Conservation (phyloP, 768 basidiomycete genomes). For the Leucocoprinus sp. region DNA sequence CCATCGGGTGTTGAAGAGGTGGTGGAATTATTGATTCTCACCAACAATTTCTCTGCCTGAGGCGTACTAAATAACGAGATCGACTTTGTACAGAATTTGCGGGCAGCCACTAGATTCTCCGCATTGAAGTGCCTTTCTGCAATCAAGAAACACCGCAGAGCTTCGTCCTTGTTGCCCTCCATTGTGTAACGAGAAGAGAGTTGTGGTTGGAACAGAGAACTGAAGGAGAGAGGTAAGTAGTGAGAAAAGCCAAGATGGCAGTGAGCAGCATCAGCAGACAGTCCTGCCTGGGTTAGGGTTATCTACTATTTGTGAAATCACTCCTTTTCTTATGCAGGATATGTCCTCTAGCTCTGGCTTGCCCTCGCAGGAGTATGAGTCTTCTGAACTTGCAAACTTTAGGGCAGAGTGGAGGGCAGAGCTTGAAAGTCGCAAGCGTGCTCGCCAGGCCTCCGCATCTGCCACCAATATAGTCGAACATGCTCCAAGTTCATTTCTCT, state of each 20-base stretch:
- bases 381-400: slow-evolving; percentile 59
- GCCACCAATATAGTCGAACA: slow-evolving; percentile 7
- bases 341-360: slow-evolving; percentile 1
- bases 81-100: slow-evolving; percentile 87
- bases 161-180: slow-evolving; percentile 91
- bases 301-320: neutral
- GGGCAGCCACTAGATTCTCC: slow-evolving; percentile 67
- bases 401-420: slow-evolving; percentile 70
- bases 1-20: slow-evolving; percentile 28
- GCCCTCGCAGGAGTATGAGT: slow-evolving; percentile 29
- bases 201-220: neutral
- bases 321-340: neutral
- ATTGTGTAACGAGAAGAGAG: slow-evolving; percentile 23
- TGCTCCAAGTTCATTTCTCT: slow-evolving; percentile 1
- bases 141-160: slow-evolving; percentile 70
- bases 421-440: slow-evolving; percentile 34
- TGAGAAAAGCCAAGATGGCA: slow-evolving; percentile 1
- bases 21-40: slow-evolving; percentile 46
- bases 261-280: slow-evolving; percentile 8
- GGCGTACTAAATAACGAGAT: slow-evolving; percentile 74
- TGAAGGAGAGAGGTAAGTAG: slow-evolving; percentile 2
- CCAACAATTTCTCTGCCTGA: slow-evolving; percentile 62
- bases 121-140: slow-evolving; percentile 67
- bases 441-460: slow-evolving; percentile 5
- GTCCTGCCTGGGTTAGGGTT: slow-evolving; percentile 14